These are phyloP conservation scores for Salinomyces thailandicus DNA, from an alignment of 2,329 filamentous ascomycete genomes.

Conservation along the genomic window DNA sequence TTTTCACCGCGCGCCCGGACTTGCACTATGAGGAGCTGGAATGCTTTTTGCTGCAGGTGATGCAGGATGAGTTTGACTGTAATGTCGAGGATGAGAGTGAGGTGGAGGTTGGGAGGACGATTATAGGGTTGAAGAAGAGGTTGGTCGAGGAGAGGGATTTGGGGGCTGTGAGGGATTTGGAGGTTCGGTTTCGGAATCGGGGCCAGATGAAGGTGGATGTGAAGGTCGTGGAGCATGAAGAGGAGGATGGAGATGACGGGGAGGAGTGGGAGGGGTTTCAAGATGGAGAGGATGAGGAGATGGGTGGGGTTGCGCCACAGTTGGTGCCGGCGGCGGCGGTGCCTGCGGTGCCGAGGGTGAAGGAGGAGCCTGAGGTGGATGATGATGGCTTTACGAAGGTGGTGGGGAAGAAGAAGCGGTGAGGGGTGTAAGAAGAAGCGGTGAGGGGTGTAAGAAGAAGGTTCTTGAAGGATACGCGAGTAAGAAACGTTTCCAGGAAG, in stretches of 20 bases:
- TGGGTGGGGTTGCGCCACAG: constrained; percentile 52
- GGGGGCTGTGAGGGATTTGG: constrained; percentile 70
- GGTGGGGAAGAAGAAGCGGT: constrained; percentile 23
- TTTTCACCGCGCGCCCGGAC: constrained; percentile 52
- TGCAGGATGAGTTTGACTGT: constrained; percentile 93
- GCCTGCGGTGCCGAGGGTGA: constrained; percentile 46
- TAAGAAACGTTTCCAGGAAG: no score
- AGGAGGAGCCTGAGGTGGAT: constrained; percentile 45
- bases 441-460: no score
- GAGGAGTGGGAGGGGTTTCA: constrained; percentile 41
- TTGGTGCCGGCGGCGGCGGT: constrained; percentile 43
- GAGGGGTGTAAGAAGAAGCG: no score
- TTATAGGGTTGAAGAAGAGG: constrained; percentile 57
- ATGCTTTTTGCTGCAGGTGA: constrained; percentile 73
- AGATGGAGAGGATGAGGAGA: constrained; percentile 41
- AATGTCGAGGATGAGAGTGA: constrained; percentile 84
- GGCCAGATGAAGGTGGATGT: constrained; percentile 45
- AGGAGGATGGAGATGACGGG: constrained; percentile 43
- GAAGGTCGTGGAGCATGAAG: constrained; percentile 50
- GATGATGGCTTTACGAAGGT: constrained; percentile 33
- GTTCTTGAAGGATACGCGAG: no score
- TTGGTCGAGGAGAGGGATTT: constrained; percentile 57
- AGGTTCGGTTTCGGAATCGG: constrained; percentile 63
- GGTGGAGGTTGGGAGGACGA: constrained; percentile 59
- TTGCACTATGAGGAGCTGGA: constrained; percentile 74